Base-by-base conservation (phyloP, 1,139 yeast species). In the Meyerozyma athensensis region DNA sequence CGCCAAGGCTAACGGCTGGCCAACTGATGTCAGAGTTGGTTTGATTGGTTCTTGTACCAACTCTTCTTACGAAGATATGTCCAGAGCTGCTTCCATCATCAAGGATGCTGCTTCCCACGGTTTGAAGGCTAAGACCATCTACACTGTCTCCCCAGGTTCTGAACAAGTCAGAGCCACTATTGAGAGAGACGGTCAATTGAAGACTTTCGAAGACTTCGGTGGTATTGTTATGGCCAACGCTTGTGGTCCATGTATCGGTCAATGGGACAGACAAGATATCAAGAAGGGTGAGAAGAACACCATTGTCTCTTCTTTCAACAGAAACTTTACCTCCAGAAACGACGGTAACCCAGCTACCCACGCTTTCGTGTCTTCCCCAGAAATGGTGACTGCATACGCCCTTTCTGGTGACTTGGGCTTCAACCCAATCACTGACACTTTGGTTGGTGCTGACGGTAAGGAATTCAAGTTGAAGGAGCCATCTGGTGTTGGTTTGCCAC, bases 161-260 rank as follows among this genome's bases (percentile, higher is more conserved):
- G 98, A 92, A 75, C 97, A 90, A 77, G 87, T 92, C 54, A 85
- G 98, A 75, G 97, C 97, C 52, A 92, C 97, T 53, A 89, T 92
- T 64, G 96, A 83, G 61, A 85, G 97, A 73, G 98, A 92, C 65
- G 97, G 97, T 58, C 90, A 84, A 72, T 77, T 90, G 57, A 72
- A 84, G 60, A 83, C 90, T 54, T 89, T 92, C 70, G 80, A 82
- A 65, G 94, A 86, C 60, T 85, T 84, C 53, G 97, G 97, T 59
- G 97, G 96, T 72, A 76, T 83, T 47, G 96, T 92, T 46, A 77
- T 92, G 68, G 97, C 98, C 52, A 92, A 92, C 65, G 98, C 98
- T 48, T 90, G 98, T 79, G 98, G 98, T 67, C 98, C 98, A 68
- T 90, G 98, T 80, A 92, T 92, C 62, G 98, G 98, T 66, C 98